These are phyloP conservation scores for Claviceps citrina DNA, from an alignment of 2,329 filamentous ascomycete species.

Conservation along the genomic window DNA sequence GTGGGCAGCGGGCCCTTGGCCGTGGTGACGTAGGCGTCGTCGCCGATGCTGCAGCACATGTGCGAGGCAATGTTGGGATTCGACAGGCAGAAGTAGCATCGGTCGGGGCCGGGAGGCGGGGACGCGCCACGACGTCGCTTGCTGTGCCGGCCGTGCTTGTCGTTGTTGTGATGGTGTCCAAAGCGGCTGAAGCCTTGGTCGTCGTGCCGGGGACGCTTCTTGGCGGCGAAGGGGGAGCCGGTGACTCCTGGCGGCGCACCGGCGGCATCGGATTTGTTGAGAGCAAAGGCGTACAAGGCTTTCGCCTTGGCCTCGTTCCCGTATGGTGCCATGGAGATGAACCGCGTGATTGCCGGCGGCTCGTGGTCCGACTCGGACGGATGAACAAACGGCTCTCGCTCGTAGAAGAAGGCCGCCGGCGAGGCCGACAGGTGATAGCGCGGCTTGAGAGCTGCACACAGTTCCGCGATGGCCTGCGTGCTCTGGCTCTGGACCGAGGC, in stretches of 20 bases:
- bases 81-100: constrained; percentile 91
- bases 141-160: constrained; percentile 27
- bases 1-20: constrained; percentile 80
- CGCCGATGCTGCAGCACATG: constrained; percentile 77
- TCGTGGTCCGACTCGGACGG: constrained; percentile 30
- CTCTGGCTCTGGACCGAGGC: no score
- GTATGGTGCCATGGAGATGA: constrained; percentile 73
- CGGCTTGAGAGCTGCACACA: constrained; percentile 69
- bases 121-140: constrained; percentile 31
- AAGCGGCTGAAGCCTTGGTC: constrained; percentile 38
- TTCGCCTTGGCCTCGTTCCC: constrained; percentile 67
- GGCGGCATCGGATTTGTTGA: constrained; percentile 50
- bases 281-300: constrained; percentile 60
- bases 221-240: constrained; percentile 52
- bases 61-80: constrained; percentile 74
- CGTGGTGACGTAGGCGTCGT: constrained; percentile 75
- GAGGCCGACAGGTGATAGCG: constrained; percentile 76
- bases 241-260: constrained; percentile 58
- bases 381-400: constrained; percentile 86
- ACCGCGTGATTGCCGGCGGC: constrained; percentile 56
- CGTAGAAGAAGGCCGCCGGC: constrained; percentile 54
- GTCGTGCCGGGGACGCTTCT: constrained; percentile 39
- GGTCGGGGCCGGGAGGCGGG: constrained; percentile 53
- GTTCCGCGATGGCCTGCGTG: constrained; percentile 57
- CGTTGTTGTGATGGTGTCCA: constrained; percentile 27